Base-by-base conservation (phyloP, 1,284 basidiomycete species). In the Coriolopsis trogii region DNA sequence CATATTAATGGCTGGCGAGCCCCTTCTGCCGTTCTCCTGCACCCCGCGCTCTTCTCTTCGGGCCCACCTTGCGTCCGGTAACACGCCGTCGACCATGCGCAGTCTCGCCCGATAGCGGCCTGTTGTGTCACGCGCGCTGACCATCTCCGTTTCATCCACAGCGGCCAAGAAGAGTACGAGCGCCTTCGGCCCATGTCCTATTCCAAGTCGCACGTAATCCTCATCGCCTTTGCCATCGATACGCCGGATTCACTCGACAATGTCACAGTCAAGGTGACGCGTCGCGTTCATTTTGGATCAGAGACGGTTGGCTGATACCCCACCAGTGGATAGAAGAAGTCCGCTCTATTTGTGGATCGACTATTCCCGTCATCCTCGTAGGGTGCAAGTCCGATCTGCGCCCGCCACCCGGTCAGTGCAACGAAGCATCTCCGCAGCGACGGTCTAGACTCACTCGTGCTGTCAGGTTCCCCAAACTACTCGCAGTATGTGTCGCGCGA, bases 211-310 rank as follows among this genome's bases (percentile, higher is more conserved):
- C 96, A 99, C 72, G 93, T 99, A 66, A 98, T 99, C 70, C 83
- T 99, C 59, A 98, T 99, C 66, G 95, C 95, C 20, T 99, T 96
- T 67, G 84, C 93, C 39, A 88, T 99, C 67, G 96, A 98, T 73
- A 95, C 95, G 18, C 95, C 94, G 24, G 96, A 98, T 73, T 96
- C 93, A 42, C 77, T 98, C 55, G 96, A 98, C 62, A 98, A 98
- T 72, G 95, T 98, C 16, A 82, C 87, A 16, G 87, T 89, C 57
- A 98, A 98, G 82, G 93, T 89, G 65, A n/a, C n/a, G n/a, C n/a
- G n/a, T n/a, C 57, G 62, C 49, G 1, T 20, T 21, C 4, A 0
- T 9, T 8, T 28, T 6, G 8, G 20, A 15, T 6, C 12, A 9
- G 26, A 10, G 13, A 12, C 16, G 6, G 1, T 18, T 3, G 16